Percentiles rank a stretch among this genome's conserved stretches.
Evolutionary conservation across 163 green algal genomes (phyloP).

Genomic region (Scenedesmus sp.): DNA sequence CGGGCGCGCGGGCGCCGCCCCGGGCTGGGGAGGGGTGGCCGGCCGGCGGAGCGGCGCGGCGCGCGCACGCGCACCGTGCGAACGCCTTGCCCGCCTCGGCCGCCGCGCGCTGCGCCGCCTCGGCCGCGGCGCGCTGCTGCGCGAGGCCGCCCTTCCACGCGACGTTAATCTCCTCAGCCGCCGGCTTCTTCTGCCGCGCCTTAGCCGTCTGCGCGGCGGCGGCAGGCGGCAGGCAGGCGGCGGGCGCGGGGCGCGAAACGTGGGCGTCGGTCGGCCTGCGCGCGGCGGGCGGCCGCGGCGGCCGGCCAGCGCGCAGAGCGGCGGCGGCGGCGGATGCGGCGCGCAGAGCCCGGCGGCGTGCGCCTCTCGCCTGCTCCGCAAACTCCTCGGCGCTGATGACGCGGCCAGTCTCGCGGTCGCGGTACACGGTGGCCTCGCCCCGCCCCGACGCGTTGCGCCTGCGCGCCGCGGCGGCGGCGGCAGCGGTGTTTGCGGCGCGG

Average conservation of each 20-base stretch:
- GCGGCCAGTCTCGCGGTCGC: constrained; percentile 69
- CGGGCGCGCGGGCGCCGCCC: too few relatives aligned
- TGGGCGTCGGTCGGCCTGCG: background rate
- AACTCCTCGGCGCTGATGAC: constrained; percentile 71
- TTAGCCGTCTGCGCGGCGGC: constrained; percentile 36
- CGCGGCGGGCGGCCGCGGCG: too few relatives aligned
- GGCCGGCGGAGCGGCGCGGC: too few relatives aligned
- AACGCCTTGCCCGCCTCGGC: constrained; percentile 75
- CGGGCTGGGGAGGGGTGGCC: too few relatives aligned
- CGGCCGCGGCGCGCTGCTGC: constrained; percentile 67
- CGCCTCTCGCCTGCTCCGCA: constrained; percentile 47
- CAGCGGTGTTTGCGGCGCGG: background rate
- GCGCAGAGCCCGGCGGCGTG: background rate
- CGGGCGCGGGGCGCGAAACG: background rate
- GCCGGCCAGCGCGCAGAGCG: too few relatives aligned
- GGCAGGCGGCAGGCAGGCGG: background rate
- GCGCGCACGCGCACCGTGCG: constrained; percentile 54
- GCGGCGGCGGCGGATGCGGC: too few relatives aligned
- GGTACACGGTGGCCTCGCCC: constrained; percentile 76
- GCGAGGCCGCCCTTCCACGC: constrained; percentile 79
- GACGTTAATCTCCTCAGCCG: constrained; percentile 65
- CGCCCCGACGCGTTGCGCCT: constrained; percentile 57
- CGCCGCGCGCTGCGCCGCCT: constrained; percentile 49
- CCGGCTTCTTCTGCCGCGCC: constrained; percentile 46
- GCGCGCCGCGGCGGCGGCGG: background rate